Base-by-base conservation (phyloP, 129 eudicot genomes). In the Chrysanthemum lavandulifolium region DNA sequence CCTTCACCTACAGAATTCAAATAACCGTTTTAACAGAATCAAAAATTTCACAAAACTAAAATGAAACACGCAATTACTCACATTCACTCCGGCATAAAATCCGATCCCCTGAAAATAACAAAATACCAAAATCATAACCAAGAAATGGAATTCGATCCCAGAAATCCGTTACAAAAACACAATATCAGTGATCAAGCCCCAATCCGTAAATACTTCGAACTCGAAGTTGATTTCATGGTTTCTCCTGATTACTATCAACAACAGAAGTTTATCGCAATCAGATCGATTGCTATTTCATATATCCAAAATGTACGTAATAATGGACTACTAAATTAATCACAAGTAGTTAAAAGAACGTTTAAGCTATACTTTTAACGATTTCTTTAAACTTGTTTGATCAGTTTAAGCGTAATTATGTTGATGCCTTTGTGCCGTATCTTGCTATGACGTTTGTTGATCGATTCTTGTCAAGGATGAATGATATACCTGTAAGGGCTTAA, bases 391-490 rank as follows among this genome's bases (percentile, higher is more conserved):
- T 66, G 55, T 43, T 53, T 66, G 71, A 47, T 45, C 56, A 45
- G 56, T 66, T 31, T 18, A 43, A 31, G 19, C 19, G 29, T 45
- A 15, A 45, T 63, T 54, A 66, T 16, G 4, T 2, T 18, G 72
- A 77, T 61, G 65, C 63, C 16, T 23, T 63, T 21, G 71, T 77
- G 47, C 76, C 51, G 0, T 68, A 21, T 61, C 15, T 61, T 59
- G 75, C 81, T 49, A 31, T 76, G n/a, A 69, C 18, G 43, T 68
- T 33, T 67, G 13, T 68, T 13, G 75, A 76, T 76, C 81, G 70
- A 2, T 69, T 76, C 54, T 13, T 76, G 15, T 68, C 75, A 1
- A 68, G 11, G 13, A 16, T 23, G 11, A 36, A 13, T 43, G 49
- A 40, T 33, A 40, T 71, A 31, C 58, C 71, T 49, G 76, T 77